Percentiles rank a stretch among this genome's conserved stretches.
phyloP scores from a whole-genome alignment of 371 early-diverging fungal genomes.

The Rozella allomycis region DNA sequence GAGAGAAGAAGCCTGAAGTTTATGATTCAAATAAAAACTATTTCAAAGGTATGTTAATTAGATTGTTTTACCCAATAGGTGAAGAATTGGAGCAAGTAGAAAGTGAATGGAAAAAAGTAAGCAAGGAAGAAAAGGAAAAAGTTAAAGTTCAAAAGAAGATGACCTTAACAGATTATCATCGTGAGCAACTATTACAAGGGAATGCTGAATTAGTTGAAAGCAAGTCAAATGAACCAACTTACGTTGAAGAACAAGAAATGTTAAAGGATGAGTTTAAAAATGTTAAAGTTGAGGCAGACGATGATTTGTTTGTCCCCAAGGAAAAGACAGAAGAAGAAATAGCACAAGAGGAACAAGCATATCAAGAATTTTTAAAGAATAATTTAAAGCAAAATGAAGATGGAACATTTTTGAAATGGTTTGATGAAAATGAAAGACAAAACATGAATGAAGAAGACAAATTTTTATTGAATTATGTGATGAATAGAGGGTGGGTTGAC shows the following conservation, averaged over 20 bases:
- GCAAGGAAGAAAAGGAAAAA: conserved; percentile 3
- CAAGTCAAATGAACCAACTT: conserved; percentile 44
- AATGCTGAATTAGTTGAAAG: conserved; percentile 24
- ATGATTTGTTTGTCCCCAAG: conserved; percentile 43
- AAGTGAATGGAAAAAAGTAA: conserved; percentile 1
- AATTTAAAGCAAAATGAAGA: conserved; percentile 26
- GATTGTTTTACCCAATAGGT: too few relatives aligned
- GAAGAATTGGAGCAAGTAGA: not conserved
- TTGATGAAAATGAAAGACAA: conserved; percentile 27
- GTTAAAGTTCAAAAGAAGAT: conserved; percentile 13
- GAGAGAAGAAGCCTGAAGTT: conserved; percentile 47
- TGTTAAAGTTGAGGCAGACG: conserved; percentile 35
- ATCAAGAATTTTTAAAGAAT: conserved; percentile 53
- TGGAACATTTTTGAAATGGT: conserved; percentile 38
- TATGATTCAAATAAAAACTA: conserved; percentile 46
- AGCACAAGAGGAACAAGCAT: conserved; percentile 57
- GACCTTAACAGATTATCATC: conserved; percentile 23
- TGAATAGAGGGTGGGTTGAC: conserved; percentile 85
- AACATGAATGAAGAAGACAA: conserved; percentile 35
- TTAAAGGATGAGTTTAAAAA: conserved; percentile 20
- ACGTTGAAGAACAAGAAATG: conserved; percentile 59
- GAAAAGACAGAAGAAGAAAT: conserved; percentile 44
- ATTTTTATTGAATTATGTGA: conserved; percentile 28
- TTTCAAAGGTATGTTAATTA: conserved; percentile 17
- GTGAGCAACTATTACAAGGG: conserved; percentile 55